Base-by-base conservation (phyloP, 1,284 basidiomycete genomes). In the Leccinum huronense region DNA sequence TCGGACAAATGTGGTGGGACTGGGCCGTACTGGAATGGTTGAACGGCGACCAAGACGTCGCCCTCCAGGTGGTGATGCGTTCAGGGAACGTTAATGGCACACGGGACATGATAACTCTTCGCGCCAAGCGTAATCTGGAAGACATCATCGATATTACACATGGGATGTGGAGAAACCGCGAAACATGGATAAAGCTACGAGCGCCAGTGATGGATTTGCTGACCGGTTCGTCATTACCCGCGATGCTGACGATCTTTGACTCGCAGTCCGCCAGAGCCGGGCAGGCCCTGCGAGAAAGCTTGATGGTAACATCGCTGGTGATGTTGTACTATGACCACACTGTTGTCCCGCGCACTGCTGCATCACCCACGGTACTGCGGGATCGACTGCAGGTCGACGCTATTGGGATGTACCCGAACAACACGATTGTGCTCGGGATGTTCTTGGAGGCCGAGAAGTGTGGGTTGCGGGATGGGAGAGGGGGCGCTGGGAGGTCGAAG, bases 11-110 rank as follows among this genome's bases (percentile, higher is more conserved):
- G 51, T 95, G 92, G 90, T 92, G 89, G 79, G 86, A 90, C 58
- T 97, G 94, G 93, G 91, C 90, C 0, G 90, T 95, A 72, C 85
- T 95, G 84, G 94, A 97, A 75, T 95, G 89, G 89, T 76, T 92
- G n/a, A 77, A 80, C 11, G 83, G 84, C 0, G 72, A 81, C 36
- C 69, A 77, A 19, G 82, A 84, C 48, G 79, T 80, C 42, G 83
- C 87, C 10, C 72, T 86, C 30, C 76, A 80, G 51, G 79, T 88
- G 54, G 78, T 87, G 40, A 72, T 88, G 56, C 81, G 78, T 16
- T 81, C 86, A 16, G 83, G 80, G 11, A 82, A 81, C 4, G 78
- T 86, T 33, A 78, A 84, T 62, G 83, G 84, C 27, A 73, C 77
- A 8, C 81, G 83, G 9, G 83, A 84, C 1, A 77, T 89, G 63